These are phyloP conservation scores for Epichloe gansuensis DNA, from an alignment of 2,329 filamentous ascomycete genomes.

Conservation along the genomic window DNA sequence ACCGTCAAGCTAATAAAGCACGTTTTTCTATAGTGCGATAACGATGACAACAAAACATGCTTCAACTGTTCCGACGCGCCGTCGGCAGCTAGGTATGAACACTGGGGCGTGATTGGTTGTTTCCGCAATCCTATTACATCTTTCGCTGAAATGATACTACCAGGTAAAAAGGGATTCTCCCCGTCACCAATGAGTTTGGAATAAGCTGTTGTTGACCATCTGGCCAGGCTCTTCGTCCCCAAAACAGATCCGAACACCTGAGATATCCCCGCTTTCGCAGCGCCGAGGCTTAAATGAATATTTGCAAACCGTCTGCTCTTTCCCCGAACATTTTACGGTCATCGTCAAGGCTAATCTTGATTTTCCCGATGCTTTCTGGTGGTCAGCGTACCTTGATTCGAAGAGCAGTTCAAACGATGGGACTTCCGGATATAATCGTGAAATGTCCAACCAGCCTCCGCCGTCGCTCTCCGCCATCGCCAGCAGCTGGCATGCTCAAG, in stretches of 20 bases:
- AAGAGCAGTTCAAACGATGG: constrained; percentile 11
- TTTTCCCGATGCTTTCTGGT: constrained; percentile 46
- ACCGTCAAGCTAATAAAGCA: neutral
- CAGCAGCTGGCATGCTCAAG: constrained; percentile 37
- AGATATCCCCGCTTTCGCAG: constrained; percentile 35
- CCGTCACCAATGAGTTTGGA: neutral
- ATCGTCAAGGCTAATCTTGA: constrained; percentile 34
- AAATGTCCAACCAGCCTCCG: constrained; percentile 29
- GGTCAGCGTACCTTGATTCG: constrained; percentile 36
- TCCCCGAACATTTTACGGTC: constrained; percentile 26
- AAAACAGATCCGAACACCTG: constrained; percentile 34
- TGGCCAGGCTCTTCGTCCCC: constrained; percentile 32
- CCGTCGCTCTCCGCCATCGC: constrained; percentile 38
- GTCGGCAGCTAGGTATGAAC: constrained; percentile 25
- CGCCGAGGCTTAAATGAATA: constrained; percentile 40
- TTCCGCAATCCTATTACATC: constrained; percentile 34
- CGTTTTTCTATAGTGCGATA: constrained; percentile 32
- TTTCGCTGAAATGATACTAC: constrained; percentile 36
- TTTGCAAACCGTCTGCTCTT: constrained; percentile 32
- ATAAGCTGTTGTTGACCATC: neutral
- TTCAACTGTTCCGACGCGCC: constrained; percentile 29
- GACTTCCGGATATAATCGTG: constrained; percentile 12
- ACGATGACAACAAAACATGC: constrained; percentile 37
- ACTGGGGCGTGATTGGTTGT: constrained; percentile 39
- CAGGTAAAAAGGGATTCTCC: constrained; percentile 24